phyloP scores from a whole-genome alignment of 352 stramenopile species.

The Phytophthora boehmeriae region DNA sequence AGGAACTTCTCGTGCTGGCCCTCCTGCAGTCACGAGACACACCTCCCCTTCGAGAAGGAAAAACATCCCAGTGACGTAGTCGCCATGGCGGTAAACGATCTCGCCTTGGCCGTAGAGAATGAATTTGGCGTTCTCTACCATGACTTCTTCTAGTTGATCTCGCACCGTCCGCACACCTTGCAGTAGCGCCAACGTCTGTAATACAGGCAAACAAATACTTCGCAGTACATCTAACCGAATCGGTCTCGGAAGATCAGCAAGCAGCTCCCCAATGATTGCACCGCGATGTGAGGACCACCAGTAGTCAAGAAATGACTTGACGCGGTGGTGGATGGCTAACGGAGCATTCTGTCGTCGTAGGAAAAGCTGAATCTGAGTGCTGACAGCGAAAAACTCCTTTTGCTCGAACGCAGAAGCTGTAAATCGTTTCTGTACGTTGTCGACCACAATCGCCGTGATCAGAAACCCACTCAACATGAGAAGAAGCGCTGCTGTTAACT shows the following conservation, averaged over 20 bases:
- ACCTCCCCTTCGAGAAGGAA: conserved; percentile 66
- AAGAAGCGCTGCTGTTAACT: conserved; percentile 42
- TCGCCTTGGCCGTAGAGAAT: conserved; percentile 67
- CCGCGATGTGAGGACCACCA: conserved; percentile 71
- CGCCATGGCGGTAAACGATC: conserved; percentile 55
- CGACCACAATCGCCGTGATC: conserved; percentile 50
- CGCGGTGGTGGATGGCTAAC: conserved; percentile 48
- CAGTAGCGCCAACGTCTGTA: conserved; percentile 51
- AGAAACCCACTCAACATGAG: conserved; percentile 58
- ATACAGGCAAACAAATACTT: conserved; percentile 50
- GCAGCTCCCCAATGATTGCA: conserved; percentile 48
- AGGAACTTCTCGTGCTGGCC: conserved; percentile 29
- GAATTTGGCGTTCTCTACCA: conserved; percentile 57
- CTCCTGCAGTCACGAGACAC: conserved; percentile 35
- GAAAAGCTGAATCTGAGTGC: conserved; percentile 60
- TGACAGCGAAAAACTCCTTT: conserved; percentile 59
- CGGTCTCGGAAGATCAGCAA: conserved; percentile 51
- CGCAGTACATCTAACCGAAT: conserved; percentile 53
- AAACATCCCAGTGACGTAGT: conserved; percentile 64
- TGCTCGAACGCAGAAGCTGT: conserved; percentile 62
- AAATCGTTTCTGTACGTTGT: conserved; percentile 61
- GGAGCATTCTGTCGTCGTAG: conserved; percentile 55
- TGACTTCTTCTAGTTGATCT: conserved; percentile 42
- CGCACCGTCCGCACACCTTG: conserved; percentile 36
- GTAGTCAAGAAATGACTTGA: conserved; percentile 70